Conservation (phyloP, 805 yeast genomes). For the Yarrowia bubula region DNA sequence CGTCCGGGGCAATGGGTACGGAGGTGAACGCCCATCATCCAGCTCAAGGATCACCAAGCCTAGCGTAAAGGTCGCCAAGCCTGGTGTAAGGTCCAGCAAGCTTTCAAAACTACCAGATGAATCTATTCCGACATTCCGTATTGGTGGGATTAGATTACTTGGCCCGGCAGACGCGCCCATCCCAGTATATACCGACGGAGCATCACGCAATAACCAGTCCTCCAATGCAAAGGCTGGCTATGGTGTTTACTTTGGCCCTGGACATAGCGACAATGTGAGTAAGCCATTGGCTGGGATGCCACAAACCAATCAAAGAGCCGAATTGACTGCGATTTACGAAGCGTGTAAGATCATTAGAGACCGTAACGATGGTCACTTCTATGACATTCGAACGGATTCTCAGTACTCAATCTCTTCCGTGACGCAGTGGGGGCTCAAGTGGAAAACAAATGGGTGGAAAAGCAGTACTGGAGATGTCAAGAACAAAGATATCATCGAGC, state of each 20-base stretch:
- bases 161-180: neutral
- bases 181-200: constrained; percentile 4
- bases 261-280: neutral
- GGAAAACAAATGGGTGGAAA: neutral
- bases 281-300: neutral
- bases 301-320: constrained; percentile 15
- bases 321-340: neutral
- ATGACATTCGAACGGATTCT: constrained; percentile 4
- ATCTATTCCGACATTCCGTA: neutral
- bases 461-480: neutral
- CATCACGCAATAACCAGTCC: constrained; percentile 9
- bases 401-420: constrained; percentile 1
- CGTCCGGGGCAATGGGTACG: neutral
- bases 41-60: neutral
- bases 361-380: neutral
- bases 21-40: neutral
- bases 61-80: neutral
- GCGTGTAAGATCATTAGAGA: neutral
- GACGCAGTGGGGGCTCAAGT: neutral
- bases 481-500: neutral
- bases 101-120: neutral
- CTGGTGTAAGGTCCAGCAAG: neutral
- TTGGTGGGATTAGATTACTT: neutral
- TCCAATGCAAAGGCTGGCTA: neutral
- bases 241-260: neutral